These are phyloP conservation scores for Amorphotheca resinae DNA, from an alignment of 495 filamentous ascomycete genomes.

Conservation along the genomic window DNA sequence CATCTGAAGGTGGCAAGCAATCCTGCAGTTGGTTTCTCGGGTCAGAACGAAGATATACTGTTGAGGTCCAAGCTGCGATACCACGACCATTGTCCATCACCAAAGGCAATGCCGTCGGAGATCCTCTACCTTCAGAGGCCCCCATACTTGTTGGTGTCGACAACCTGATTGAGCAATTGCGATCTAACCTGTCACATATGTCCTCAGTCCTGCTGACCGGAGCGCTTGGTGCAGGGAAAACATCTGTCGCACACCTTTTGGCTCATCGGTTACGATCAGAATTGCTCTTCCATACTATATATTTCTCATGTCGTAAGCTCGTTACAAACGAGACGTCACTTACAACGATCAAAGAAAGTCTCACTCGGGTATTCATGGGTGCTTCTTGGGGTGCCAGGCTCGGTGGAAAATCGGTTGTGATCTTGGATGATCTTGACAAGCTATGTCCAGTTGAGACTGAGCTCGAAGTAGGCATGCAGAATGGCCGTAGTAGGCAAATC, in stretches of 20 bases:
- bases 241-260: conserved; percentile 48
- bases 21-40: conserved; percentile 62
- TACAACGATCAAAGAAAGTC: conserved; percentile 77
- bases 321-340: conserved; percentile 81
- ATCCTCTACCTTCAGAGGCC: conserved; percentile 36
- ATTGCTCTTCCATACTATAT: conserved; percentile 61
- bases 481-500: conserved; percentile 79
- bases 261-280: conserved; percentile 52
- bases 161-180: conserved; percentile 52
- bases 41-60: conserved; percentile 53
- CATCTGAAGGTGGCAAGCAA: conserved; percentile 31
- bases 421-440: conserved; percentile 87
- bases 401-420: conserved; percentile 67
- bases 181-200: conserved; percentile 61
- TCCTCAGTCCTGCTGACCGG: conserved; percentile 85
- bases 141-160: conserved; percentile 81
- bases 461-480: conserved; percentile 81
- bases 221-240: conserved; percentile 81
- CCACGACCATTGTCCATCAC: conserved; percentile 41
- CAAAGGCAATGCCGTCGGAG: conserved; percentile 35
- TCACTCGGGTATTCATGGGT: conserved; percentile 70
- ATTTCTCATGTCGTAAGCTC: conserved; percentile 71
- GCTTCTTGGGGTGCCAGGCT: conserved; percentile 82
- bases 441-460: conserved; percentile 89
- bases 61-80: conserved; percentile 62